phyloP scores from a whole-genome alignment of 139 green algal species.

The Chlorella sp. region DNA sequence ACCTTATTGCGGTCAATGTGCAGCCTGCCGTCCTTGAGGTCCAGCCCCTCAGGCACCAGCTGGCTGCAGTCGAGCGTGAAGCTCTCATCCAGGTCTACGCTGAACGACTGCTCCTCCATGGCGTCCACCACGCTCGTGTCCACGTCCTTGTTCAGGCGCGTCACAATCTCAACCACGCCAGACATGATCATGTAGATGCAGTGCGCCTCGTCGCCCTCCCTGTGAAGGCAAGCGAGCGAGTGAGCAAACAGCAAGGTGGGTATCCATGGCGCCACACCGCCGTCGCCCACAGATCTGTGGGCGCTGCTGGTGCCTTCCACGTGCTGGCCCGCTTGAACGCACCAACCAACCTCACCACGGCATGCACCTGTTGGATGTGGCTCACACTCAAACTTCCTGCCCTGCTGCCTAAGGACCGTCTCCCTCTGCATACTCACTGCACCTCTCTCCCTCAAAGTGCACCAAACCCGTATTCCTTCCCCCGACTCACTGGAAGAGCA shows the following conservation, averaged over 20 bases:
- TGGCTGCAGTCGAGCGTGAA: constrained; percentile 35
- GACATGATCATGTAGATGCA: constrained; percentile 50
- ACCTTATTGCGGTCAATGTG: constrained; percentile 42
- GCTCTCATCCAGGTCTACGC: constrained; percentile 45
- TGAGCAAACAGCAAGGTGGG: no score
- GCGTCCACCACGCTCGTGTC: neutral
- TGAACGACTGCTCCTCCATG: constrained; percentile 30
- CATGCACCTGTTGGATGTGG: no score
- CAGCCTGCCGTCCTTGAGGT: constrained; percentile 35
- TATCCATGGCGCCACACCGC: no score
- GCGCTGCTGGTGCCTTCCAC: no score
- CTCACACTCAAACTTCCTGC: no score
- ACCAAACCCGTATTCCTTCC: no score
- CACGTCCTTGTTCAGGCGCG: constrained; percentile 10
- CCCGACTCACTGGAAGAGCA: constrained; percentile 42
- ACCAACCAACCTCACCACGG: no score
- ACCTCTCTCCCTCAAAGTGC: no score
- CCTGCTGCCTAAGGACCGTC: no score
- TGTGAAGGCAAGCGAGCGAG: no score
- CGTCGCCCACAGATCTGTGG: no score
- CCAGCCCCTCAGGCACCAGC: constrained; percentile 7
- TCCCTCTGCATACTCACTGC: constrained; percentile 4
- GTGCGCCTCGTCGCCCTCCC: constrained; percentile 36
- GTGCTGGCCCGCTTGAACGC: no score
- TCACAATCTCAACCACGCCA: constrained; percentile 48